Conservation (phyloP, 1,284 basidiomycete genomes). For the Trametes sp. region DNA sequence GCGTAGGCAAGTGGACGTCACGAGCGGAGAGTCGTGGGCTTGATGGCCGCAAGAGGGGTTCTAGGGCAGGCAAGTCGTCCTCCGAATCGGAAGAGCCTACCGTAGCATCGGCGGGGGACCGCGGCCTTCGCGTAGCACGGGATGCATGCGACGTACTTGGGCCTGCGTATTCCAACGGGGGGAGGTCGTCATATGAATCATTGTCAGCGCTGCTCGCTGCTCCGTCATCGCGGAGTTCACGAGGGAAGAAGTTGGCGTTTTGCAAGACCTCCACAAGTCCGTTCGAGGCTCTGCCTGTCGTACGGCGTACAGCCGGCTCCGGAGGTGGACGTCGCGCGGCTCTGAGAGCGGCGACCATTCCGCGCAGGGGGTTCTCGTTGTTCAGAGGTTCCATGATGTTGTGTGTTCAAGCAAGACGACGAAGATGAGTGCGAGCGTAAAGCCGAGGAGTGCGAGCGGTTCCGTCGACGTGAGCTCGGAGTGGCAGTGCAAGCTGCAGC, state of each 20-base stretch:
- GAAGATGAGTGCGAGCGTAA: background rate
- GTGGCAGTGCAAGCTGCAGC: too few species aligned
- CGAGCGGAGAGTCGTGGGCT: background rate
- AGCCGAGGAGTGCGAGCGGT: background rate
- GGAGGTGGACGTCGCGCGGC: background rate
- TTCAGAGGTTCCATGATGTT: background rate
- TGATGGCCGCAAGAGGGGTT: background rate
- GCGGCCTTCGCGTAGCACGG: background rate
- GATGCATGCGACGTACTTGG: background rate
- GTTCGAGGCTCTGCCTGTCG: background rate
- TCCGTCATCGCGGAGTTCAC: background rate
- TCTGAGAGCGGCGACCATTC: constrained; percentile 15
- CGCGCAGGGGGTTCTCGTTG: background rate
- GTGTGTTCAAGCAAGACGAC: background rate
- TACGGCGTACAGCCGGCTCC: background rate
- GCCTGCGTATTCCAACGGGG: constrained; percentile 20
- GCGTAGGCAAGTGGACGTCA: background rate
- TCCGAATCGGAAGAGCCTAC: background rate
- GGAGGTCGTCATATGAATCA: constrained; percentile 21
- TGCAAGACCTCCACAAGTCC: constrained; percentile 16
- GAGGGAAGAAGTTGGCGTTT: constrained; percentile 16
- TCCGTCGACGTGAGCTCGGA: too few species aligned
- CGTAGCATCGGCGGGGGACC: background rate
- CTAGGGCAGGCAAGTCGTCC: constrained; percentile 5
- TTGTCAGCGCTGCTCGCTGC: constrained; percentile 3